phyloP scores from a whole-genome alignment of 139 green algal species.

The Chlamydomonas incerta region DNA sequence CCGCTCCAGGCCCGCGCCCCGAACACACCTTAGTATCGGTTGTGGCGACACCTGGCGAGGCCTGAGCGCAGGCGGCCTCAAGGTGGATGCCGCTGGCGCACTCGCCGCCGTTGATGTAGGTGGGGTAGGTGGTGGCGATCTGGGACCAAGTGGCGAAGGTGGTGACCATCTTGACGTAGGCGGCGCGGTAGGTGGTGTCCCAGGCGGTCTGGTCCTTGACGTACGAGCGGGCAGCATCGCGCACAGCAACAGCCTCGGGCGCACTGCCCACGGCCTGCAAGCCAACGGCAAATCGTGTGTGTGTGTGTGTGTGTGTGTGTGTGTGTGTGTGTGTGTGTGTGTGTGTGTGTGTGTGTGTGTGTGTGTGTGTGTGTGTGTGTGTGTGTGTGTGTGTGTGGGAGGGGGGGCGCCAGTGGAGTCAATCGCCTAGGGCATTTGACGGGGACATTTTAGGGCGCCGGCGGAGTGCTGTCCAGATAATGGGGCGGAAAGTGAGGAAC shows the following conservation, averaged over 20 bases:
- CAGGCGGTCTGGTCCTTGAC: background rate
- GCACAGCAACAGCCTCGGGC: background rate
- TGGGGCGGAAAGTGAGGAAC: no score
- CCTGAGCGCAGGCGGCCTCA: background rate
- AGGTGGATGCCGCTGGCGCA: background rate
- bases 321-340: no score
- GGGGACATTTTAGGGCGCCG: no score
- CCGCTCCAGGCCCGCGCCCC: no score
- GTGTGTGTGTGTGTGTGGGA: no score
- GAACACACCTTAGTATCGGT: background rate
- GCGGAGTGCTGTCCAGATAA: no score
- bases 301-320: no score
- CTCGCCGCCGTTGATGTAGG: slow-evolving; percentile 9
- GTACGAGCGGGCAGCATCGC: background rate
- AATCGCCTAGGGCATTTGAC: no score
- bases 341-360: no score
- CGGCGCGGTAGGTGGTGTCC: background rate
- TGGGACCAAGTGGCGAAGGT: background rate
- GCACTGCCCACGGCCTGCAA: background rate
- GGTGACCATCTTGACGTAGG: slow-evolving; percentile 34
- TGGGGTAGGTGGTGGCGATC: background rate
- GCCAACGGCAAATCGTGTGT: no score
- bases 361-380: no score
- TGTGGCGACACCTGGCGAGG: background rate
- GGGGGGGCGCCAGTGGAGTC: no score